Evolutionary conservation across 2,329 filamentous ascomycete species (phyloP).

Genomic region (Fusarium mangiferae): DNA sequence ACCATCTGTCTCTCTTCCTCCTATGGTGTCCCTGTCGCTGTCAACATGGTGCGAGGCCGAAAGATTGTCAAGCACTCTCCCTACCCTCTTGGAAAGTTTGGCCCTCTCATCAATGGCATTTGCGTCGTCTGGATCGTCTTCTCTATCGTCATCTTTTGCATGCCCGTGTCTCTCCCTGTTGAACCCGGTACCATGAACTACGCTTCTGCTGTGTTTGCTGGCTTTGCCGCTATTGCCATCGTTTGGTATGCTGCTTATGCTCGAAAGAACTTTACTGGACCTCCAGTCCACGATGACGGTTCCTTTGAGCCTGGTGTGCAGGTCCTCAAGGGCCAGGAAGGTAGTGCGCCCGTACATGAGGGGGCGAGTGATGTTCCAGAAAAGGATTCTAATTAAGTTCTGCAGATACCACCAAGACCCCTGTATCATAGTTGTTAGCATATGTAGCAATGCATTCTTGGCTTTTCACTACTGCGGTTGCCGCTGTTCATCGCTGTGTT

Average conservation of each 20-base stretch:
- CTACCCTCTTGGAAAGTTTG: slow-evolving; percentile 76
- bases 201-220: slow-evolving; percentile 72
- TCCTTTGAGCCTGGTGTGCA: slow-evolving; percentile 31
- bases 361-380: slow-evolving; percentile 16
- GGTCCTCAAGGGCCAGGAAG: slow-evolving; percentile 29
- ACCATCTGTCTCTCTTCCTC: slow-evolving; percentile 82
- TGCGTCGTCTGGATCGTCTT: slow-evolving; percentile 78
- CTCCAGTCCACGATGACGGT: slow-evolving; percentile 43
- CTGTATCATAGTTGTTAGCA: slow-evolving; percentile 13
- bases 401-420: slow-evolving; percentile 1
- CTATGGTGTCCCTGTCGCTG: slow-evolving; percentile 80
- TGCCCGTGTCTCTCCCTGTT: slow-evolving; percentile 73
- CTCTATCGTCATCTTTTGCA: slow-evolving; percentile 78
- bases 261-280: slow-evolving; percentile 71
- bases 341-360: slow-evolving; percentile 7
- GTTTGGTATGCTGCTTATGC: slow-evolving; percentile 72
- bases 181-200: slow-evolving; percentile 71
- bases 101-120: slow-evolving; percentile 73
- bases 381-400: slow-evolving; percentile 29
- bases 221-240: slow-evolving; percentile 68
- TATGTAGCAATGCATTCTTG: slow-evolving; percentile 19
- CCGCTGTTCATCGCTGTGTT: background rate
- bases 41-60: slow-evolving; percentile 74
- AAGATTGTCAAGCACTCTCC: slow-evolving; percentile 71
- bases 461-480: background rate